Evolutionary conservation across 306 rosid species (phyloP).

Genomic region (Castanopsis chinensis): DNA sequence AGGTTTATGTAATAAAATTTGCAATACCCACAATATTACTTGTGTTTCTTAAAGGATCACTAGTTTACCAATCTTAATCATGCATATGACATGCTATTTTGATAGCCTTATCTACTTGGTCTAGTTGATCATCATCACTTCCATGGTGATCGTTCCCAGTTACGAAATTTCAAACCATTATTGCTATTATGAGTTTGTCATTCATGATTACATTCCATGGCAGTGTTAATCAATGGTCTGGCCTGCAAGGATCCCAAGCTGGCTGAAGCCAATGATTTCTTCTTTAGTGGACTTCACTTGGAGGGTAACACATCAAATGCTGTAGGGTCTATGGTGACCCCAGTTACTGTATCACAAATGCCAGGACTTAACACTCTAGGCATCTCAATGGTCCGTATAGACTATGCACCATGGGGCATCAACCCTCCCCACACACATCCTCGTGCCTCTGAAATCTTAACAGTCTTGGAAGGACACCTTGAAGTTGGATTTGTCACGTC

Average conservation of each 20-base stretch:
- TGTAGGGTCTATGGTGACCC: conserved; percentile 31
- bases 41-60: no score
- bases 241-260: conserved; percentile 36
- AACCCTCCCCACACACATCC: conserved; percentile 43
- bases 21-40: no score
- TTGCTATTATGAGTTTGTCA: background rate
- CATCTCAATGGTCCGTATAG: conserved; percentile 30
- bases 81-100: background rate
- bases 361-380: conserved; percentile 42
- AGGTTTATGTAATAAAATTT: no score
- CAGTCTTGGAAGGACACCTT: conserved; percentile 32
- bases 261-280: conserved; percentile 33
- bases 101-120: background rate
- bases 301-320: conserved; percentile 32
- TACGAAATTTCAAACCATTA: no score
- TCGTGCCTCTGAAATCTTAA: conserved; percentile 28
- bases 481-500: conserved; percentile 42
- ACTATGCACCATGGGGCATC: conserved; percentile 33
- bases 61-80: background rate
- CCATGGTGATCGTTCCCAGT: background rate
- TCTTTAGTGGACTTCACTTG: conserved; percentile 28
- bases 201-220: background rate
- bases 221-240: conserved; percentile 28
- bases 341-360: conserved; percentile 17
- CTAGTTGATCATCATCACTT: background rate